phyloP scores from a whole-genome alignment of 1,139 yeast species.

The Pichia terricola region DNA sequence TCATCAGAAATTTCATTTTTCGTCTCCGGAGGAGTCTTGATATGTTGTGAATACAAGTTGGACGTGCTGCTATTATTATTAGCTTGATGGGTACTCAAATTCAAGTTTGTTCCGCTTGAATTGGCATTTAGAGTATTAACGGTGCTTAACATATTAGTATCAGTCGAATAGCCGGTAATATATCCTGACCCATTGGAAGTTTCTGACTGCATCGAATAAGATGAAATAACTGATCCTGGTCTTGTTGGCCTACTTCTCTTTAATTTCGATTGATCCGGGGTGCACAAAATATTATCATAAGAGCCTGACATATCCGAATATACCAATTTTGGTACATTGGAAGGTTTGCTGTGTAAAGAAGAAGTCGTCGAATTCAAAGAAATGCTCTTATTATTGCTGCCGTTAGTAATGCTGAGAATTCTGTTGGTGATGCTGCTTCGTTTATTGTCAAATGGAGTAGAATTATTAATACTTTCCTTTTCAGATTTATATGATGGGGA shows the following conservation, averaged over 20 bases:
- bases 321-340: too few species aligned
- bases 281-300: constrained; percentile 1
- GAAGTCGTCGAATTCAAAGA: too few species aligned
- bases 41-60: too few species aligned
- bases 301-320: background rate
- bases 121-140: background rate
- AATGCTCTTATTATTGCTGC: too few species aligned
- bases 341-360: too few species aligned
- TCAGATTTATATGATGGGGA: too few species aligned
- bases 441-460: too few species aligned
- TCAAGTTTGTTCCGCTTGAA: background rate
- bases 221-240: constrained; percentile 25
- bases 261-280: constrained; percentile 5
- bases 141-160: constrained; percentile 9
- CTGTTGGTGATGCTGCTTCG: too few species aligned
- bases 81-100: background rate
- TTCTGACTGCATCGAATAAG: constrained; percentile 25
- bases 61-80: too few species aligned
- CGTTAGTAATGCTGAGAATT: too few species aligned
- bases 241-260: constrained; percentile 11
- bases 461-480: too few species aligned
- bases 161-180: constrained; percentile 26
- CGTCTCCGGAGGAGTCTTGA: too few species aligned
- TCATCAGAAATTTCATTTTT: constrained; percentile 1
- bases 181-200: constrained; percentile 27